Evolutionary conservation across 768 basidiomycete species (phyloP), one percentile per base, ranked within the genome.

Genomic region (Leccinum boreale): DNA sequence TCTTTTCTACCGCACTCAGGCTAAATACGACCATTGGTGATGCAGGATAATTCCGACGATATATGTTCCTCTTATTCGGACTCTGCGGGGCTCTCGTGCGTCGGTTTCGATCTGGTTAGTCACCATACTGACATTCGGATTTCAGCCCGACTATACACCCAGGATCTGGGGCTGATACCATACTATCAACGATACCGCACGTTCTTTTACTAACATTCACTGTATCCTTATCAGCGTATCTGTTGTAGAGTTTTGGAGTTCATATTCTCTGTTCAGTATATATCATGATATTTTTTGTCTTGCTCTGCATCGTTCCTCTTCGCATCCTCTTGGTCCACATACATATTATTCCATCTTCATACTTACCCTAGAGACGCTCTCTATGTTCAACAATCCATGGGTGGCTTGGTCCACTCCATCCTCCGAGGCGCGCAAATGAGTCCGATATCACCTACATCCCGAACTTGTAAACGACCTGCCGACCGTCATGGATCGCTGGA

Each of bases 1-100:
- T 29, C 33, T 24, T 26, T 29, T 17, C 14, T 33, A 12, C 21
- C 17, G 0, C 39, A 23, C 57, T 28, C 12, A 51, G 36, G 14
- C 60, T 60, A 28, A 70, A 50, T 5, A 4, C 31, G 26, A 60
- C 31, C 17, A 59, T 35, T 3, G 14, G 31, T 35, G n/a, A 52
- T 14, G 28, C 66, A 82, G 79, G 74, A 74, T 46, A 77, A 74
- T 62, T 31, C 60, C 65, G 24, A 82, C 77, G 73, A 80, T 52
- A 81, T 82, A 36, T 91, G 89, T 66, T 80, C 85, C 26, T 90
- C 89, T 0, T 90, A 81, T 68, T 90, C 89, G 42, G 87, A 87
- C 63, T 68, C 78, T 50, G 81, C 83, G 63, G 84, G 84, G 26
- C 69, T 86, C 58, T 78, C 87, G 88, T 89, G 62, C 57, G 86